Conservation (phyloP, 495 filamentous ascomycete species). For the Clohesyomyces aquaticus region DNA sequence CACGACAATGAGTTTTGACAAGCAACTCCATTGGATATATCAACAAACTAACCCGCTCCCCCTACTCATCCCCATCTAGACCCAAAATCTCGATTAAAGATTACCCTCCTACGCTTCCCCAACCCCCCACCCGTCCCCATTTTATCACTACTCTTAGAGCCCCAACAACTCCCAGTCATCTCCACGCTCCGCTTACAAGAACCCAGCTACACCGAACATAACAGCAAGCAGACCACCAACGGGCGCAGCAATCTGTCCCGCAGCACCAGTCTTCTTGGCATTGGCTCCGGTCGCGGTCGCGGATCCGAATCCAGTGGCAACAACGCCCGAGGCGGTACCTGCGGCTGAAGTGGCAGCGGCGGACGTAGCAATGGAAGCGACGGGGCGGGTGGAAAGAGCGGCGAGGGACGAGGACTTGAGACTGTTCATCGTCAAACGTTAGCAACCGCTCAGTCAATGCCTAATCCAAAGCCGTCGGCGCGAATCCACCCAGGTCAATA, state of each 20-base stretch:
- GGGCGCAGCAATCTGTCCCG: conserved; percentile 22
- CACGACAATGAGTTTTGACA: no score
- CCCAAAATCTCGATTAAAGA: conserved; percentile 23
- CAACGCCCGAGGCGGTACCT: conserved; percentile 9
- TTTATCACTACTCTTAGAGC: not conserved
- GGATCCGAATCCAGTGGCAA: conserved; percentile 14
- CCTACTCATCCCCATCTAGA: no score
- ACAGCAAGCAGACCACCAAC: conserved; percentile 30
- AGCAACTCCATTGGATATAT: not conserved
- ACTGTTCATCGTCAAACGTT: conserved; percentile 10
- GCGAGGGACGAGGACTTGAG: conserved; percentile 24
- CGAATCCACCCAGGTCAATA: not conserved
- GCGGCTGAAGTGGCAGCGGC: conserved; percentile 7
- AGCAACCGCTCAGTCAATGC: not conserved
- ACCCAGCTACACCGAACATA: conserved; percentile 33
- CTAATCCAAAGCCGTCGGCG: not conserved
- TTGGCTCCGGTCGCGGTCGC: conserved; percentile 7
- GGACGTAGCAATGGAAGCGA: conserved; percentile 14
- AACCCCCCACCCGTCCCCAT: not conserved
- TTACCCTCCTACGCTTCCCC: conserved; percentile 1
- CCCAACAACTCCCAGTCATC: not conserved
- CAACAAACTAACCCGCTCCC: not conserved
- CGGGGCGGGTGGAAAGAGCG: conserved; percentile 20
- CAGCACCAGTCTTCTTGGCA: conserved; percentile 27
- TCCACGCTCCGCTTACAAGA: conserved; percentile 32